phyloP scores from a whole-genome alignment of 2,329 filamentous ascomycete genomes.

The Diaporthe citrichinensis region DNA sequence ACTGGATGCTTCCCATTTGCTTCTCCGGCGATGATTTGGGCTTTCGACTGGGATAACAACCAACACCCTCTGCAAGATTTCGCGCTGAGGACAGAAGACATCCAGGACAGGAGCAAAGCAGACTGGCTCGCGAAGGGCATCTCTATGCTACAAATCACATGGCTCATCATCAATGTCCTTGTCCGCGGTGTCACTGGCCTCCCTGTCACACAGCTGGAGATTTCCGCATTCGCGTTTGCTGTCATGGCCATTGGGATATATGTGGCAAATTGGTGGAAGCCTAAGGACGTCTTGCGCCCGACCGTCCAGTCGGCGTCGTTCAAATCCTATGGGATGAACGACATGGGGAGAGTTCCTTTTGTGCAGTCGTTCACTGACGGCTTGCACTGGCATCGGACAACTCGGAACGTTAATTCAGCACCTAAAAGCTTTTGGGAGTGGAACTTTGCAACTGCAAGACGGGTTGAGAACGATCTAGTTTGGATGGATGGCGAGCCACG shows the following conservation, averaged over 20 bases:
- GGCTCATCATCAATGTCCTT: not conserved
- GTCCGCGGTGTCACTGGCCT: not conserved
- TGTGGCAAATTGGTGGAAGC: conserved; percentile 1
- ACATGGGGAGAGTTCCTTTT: not conserved
- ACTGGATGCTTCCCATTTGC: not conserved
- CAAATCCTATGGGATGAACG: not conserved
- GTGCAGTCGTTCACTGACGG: not conserved
- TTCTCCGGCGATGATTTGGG: not conserved
- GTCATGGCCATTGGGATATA: conserved; percentile 7
- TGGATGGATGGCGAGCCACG: not conserved
- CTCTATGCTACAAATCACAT: not conserved
- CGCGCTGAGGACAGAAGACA: not conserved
- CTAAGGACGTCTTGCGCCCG: not conserved
- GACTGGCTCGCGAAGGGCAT: conserved; percentile 4
- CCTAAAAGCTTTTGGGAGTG: not conserved
- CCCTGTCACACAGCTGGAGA: not conserved
- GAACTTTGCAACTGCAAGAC: not conserved
- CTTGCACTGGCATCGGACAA: not conserved
- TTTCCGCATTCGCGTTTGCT: not conserved
- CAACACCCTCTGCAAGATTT: not conserved
- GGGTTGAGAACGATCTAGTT: conserved; percentile 2
- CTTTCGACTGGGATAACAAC: not conserved
- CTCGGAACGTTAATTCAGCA: not conserved
- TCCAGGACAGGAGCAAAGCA: conserved; percentile 4
- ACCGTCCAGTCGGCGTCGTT: not conserved